Percentiles rank a stretch among this genome's conserved stretches.
Evolutionary conservation across 106 monocot species (phyloP).

Genomic region (Dactylorhiza incarnata): DNA sequence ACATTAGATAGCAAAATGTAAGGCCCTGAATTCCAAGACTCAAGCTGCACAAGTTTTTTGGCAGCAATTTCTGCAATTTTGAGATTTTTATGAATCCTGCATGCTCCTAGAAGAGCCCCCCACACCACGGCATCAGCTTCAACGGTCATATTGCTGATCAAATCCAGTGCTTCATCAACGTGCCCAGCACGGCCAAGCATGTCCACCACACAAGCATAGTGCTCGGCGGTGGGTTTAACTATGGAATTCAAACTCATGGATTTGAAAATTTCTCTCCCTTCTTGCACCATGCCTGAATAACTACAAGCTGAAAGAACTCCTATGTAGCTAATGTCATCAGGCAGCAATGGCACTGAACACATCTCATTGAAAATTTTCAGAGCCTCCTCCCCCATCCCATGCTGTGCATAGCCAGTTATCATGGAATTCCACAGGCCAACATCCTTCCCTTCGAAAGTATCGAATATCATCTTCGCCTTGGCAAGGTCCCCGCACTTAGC

Average conservation of each 20-base stretch:
- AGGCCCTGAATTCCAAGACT: conserved; percentile 63
- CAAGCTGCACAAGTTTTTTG: conserved; percentile 43
- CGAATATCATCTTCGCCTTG: conserved; percentile 41
- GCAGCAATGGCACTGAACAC: conserved; percentile 20
- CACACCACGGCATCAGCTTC: conserved; percentile 80
- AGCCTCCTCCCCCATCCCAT: conserved; percentile 66
- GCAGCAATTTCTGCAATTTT: conserved; percentile 62
- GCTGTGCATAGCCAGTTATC: conserved; percentile 77
- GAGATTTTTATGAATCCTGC: conserved; percentile 53
- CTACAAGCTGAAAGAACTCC: conserved; percentile 71
- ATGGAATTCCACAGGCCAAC: conserved; percentile 76
- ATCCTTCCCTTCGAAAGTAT: conserved; percentile 44
- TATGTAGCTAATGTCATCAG: conserved; percentile 63
- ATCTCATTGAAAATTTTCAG: conserved; percentile 46
- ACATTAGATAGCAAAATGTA: conserved; percentile 70
- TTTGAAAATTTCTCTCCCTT: conserved; percentile 57
- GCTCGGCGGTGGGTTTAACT: conserved; percentile 38
- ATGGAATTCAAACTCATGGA: conserved; percentile 34
- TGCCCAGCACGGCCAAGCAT: conserved; percentile 62
- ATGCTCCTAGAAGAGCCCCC: conserved; percentile 69
- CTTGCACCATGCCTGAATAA: conserved; percentile 52
- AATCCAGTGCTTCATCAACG: conserved; percentile 52
- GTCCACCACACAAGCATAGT: conserved; percentile 86
- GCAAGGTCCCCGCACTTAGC: conserved; percentile 51
- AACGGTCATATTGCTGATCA: conserved; percentile 53